Percentiles rank a stretch among this genome's conserved stretches.
Conservation (phyloP, 2,329 filamentous ascomycete species). For the Orbilia blumenaviensis region DNA sequence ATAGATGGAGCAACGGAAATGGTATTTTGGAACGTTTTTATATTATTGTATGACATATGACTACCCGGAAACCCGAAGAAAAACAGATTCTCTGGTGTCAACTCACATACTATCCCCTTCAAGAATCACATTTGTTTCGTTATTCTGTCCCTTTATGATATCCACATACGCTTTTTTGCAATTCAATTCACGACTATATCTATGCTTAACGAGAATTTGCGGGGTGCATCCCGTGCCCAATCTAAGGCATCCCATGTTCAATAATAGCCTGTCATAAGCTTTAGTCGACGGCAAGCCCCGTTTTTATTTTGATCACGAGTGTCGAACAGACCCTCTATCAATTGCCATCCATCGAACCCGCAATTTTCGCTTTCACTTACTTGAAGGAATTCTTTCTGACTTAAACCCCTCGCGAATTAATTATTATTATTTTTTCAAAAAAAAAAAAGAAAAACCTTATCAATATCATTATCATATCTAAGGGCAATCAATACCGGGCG, state of each 20-base stretch:
- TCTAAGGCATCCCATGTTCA: background rate
- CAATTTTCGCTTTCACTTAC: background rate
- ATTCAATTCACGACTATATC: background rate
- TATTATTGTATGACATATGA: background rate
- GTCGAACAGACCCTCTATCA: background rate
- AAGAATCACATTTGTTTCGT: background rate
- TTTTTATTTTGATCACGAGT: slow-evolving; percentile 5
- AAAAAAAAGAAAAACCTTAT: background rate
- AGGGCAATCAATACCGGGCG: background rate
- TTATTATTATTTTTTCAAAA: background rate
- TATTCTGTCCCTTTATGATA: slow-evolving; percentile 9
- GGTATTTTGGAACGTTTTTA: background rate
- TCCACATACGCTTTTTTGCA: background rate
- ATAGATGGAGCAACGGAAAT: slow-evolving; percentile 46
- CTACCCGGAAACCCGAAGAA: background rate
- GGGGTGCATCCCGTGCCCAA: slow-evolving; percentile 4
- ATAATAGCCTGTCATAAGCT: background rate
- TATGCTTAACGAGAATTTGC: background rate
- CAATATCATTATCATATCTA: slow-evolving; percentile 5
- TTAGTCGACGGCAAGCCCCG: background rate
- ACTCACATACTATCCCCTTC: background rate
- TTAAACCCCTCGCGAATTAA: background rate
- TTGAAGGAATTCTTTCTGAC: background rate
- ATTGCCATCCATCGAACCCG: background rate
- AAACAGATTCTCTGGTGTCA: background rate